Conservation (phyloP, 1,139 yeast species). For the Zygoascus sp. region DNA sequence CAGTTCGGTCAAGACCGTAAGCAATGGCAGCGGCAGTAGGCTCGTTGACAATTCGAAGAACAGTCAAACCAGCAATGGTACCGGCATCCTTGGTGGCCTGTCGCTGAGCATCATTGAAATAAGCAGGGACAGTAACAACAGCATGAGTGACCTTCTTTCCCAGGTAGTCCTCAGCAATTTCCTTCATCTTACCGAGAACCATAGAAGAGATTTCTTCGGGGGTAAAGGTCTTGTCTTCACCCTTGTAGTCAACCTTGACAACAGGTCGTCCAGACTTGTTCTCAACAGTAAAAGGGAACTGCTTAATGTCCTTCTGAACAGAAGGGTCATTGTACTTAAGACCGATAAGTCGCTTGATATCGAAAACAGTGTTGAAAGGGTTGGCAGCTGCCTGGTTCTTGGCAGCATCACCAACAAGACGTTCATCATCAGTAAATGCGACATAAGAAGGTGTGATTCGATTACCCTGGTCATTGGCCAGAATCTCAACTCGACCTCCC, state of each 20-base stretch:
- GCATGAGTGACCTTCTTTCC: conserved; percentile 90
- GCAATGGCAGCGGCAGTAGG: conserved; percentile 99
- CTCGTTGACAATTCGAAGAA: conserved; percentile 91
- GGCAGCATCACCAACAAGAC: conserved; percentile 92
- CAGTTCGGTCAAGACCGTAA: conserved; percentile 88
- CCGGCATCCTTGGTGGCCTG: conserved; percentile 99
- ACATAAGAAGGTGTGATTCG: conserved; percentile 92
- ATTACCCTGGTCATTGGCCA: conserved; percentile 94
- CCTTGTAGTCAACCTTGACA: conserved; percentile 65
- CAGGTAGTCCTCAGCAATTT: conserved; percentile 86
- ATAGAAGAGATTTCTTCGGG: conserved; percentile 92
- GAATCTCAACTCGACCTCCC: conserved; percentile 83
- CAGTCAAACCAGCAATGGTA: conserved; percentile 91
- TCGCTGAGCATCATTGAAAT: conserved; percentile 97
- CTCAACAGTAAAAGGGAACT: conserved; percentile 67
- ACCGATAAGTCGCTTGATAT: conserved; percentile 83
- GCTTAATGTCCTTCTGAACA: conserved; percentile 79
- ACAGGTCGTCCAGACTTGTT: conserved; percentile 75
- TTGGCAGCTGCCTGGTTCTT: conserved; percentile 88
- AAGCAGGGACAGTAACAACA: conserved; percentile 95
- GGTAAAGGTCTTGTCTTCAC: conserved; percentile 66
- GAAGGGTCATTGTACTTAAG: conserved; percentile 67
- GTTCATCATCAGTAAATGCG: conserved; percentile 78
- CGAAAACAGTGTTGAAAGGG: conserved; percentile 75
- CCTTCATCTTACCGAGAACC: conserved; percentile 89